These are phyloP conservation scores for Salvia splendens DNA, from an alignment of 257 asterid species.

Conservation along the genomic window DNA sequence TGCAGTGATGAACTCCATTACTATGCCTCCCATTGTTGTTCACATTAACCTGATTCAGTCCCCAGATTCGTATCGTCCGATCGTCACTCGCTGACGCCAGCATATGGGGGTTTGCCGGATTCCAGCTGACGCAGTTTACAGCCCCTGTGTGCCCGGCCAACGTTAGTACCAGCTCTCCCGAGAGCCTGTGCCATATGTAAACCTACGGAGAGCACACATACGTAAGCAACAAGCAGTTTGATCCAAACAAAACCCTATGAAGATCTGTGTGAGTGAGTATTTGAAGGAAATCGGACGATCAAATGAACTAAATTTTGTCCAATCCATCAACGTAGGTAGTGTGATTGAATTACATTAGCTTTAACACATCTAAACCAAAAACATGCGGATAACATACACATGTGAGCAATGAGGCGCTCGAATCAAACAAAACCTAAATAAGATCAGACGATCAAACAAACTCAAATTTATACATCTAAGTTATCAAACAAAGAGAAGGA, in stretches of 20 bases:
- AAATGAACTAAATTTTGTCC: too few species aligned
- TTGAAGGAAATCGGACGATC: too few species aligned
- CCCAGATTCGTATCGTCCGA: constrained; percentile 50
- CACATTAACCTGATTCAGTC: constrained; percentile 58
- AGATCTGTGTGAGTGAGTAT: too few species aligned
- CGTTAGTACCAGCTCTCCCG: constrained; percentile 63
- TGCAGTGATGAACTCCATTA: constrained; percentile 63
- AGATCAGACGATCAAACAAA: too few species aligned
- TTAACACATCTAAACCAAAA: too few species aligned
- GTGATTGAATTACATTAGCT: too few species aligned
- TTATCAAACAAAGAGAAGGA: background rate
- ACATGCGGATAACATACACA: constrained; percentile 1
- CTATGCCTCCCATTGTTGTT: constrained; percentile 44
- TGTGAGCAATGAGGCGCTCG: background rate
- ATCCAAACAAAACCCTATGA: too few species aligned
- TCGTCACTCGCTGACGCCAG: too few species aligned
- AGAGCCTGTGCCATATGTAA: constrained; percentile 74
- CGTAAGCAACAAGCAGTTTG: too few species aligned
- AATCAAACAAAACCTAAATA: background rate
- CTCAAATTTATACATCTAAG: too few species aligned
- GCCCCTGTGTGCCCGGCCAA: constrained; percentile 78
- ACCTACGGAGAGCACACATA: constrained; percentile 41
- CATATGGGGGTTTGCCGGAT: background rate
- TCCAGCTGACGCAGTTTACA: constrained; percentile 92
- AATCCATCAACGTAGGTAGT: too few species aligned